phyloP scores from a whole-genome alignment of 495 filamentous ascomycete species.

The Stereocaulon alpinum region DNA sequence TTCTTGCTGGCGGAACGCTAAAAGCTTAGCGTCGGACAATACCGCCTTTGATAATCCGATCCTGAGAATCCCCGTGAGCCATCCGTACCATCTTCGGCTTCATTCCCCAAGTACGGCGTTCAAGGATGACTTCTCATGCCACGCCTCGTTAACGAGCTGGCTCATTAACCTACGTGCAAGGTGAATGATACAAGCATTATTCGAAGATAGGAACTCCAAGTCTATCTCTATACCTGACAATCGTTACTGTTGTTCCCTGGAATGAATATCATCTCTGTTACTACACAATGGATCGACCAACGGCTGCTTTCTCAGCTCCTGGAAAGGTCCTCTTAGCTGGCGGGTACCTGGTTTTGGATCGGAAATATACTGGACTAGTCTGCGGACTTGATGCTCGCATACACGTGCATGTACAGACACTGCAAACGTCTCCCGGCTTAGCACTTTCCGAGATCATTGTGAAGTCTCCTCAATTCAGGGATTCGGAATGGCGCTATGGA shows the following conservation, averaged over 20 bases:
- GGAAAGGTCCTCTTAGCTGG: conserved; percentile 93
- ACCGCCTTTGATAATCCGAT: background rate
- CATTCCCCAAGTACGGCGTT: background rate
- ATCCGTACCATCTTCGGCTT: too few relatives aligned
- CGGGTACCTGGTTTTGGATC: conserved; percentile 90
- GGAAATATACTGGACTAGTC: conserved; percentile 75
- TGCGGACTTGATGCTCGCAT: conserved; percentile 93
- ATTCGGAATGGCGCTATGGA: conserved; percentile 78
- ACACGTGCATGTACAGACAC: conserved; percentile 62
- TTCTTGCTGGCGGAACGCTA: background rate
- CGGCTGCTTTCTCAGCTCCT: conserved; percentile 72
- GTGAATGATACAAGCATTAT: too few relatives aligned
- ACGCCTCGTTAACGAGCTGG: background rate
- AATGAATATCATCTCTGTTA: background rate
- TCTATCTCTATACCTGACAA: too few relatives aligned
- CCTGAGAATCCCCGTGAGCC: too few relatives aligned
- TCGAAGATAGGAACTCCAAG: too few relatives aligned
- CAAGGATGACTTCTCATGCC: background rate
- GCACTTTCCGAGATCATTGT: conserved; percentile 64
- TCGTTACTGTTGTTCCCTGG: background rate
- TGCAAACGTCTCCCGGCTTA: conserved; percentile 45
- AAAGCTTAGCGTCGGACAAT: background rate
- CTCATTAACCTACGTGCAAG: too few relatives aligned
- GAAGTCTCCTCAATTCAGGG: conserved; percentile 78
- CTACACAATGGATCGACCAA: conserved; percentile 15